Evolutionary conservation across 2,329 filamentous ascomycete species (phyloP).

Genomic region (Phyllosticta paracitricarpa): DNA sequence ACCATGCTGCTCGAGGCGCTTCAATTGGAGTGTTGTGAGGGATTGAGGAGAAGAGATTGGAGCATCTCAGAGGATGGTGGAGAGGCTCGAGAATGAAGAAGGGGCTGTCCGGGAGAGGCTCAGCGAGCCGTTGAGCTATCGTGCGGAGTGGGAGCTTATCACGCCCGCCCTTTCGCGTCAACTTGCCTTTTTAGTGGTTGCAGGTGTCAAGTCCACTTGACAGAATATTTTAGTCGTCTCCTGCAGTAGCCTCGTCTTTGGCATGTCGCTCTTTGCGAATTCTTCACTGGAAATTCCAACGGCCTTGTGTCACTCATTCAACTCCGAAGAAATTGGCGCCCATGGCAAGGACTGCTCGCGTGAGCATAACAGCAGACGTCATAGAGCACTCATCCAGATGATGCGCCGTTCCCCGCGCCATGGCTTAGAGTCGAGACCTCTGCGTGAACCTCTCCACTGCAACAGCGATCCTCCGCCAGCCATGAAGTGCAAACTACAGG

Average conservation of each 20-base stretch:
- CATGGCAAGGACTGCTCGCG: too few relatives aligned
- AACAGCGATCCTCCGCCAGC: not conserved
- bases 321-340: too few relatives aligned
- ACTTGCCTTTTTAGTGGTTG: not conserved
- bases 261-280: too few relatives aligned
- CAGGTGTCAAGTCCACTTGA: not conserved
- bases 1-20: constrained; percentile 1
- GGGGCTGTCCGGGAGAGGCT: not conserved
- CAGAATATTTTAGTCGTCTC: not conserved
- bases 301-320: too few relatives aligned
- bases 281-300: too few relatives aligned
- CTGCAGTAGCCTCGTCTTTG: not conserved
- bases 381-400: not conserved
- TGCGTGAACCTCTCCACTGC: not conserved
- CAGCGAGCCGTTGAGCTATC: not conserved
- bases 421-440: not conserved
- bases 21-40: not conserved
- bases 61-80: not conserved
- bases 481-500: not conserved
- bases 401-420: not conserved
- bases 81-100: not conserved
- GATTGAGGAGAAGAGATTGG: not conserved
- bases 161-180: not conserved
- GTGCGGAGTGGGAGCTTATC: not conserved
- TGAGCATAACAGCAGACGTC: not conserved